A percentile compares a stretch with the other conserved stretches of the same genome.
These are phyloP conservation scores for Cyclostephanos tholiformis DNA, from an alignment of 108 stramenopile species.

Conservation along the genomic window DNA sequence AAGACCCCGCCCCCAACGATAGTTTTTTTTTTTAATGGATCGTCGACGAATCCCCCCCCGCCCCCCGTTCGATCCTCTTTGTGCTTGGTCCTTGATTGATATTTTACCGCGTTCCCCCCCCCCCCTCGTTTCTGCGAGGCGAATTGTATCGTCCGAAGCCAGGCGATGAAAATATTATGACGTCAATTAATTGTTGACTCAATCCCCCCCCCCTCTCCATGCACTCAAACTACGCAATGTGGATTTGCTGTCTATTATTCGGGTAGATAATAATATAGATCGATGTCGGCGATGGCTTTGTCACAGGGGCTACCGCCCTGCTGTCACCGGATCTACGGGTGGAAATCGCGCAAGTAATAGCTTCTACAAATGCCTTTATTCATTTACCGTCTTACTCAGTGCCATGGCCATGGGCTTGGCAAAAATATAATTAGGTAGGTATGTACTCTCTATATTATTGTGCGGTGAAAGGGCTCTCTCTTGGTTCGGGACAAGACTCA, in stretches of 20 bases:
- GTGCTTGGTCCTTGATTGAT: no score
- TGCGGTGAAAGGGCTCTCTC: no score
- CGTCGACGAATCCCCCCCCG: no score
- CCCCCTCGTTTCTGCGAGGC: no score
- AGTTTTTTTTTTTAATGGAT: not conserved
- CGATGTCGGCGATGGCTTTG: not conserved
- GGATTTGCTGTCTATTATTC: not conserved
- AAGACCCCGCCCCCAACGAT: not conserved
- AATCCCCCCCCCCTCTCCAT: not conserved
- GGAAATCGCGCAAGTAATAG: not conserved
- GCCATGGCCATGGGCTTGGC: not conserved
- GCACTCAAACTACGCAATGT: no score
- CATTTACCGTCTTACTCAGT: not conserved
- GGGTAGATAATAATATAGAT: not conserved
- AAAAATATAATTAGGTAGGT: no score
- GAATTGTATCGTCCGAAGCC: no score
- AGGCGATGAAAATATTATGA: not conserved
- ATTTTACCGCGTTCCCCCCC: no score
- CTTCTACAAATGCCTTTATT: not conserved
- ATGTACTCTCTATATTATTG: no score
- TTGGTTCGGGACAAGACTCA: no score
- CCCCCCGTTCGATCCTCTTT: not conserved
- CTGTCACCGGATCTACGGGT: not conserved
- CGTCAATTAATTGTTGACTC: not conserved
- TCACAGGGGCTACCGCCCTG: not conserved